Percentiles rank a stretch among this genome's conserved stretches.
Conservation (phyloP, 441 rosid species). For the Brassica hybrid region DNA sequence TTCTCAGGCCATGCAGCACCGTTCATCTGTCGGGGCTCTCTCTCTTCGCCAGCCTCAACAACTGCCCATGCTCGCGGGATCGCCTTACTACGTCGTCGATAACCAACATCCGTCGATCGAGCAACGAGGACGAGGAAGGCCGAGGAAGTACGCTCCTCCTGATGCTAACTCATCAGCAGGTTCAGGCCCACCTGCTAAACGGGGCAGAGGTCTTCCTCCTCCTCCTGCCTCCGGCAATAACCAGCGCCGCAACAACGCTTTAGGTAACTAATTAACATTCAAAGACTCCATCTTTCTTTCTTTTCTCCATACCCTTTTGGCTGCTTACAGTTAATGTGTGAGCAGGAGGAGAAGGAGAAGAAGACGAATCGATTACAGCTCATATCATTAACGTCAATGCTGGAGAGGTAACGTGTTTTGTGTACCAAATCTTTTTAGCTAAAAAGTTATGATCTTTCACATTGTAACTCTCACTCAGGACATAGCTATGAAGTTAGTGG, state of each 20-base stretch:
- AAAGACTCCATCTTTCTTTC: constrained; percentile 22
- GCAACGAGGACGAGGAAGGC: constrained; percentile 80
- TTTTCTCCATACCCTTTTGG: not conserved
- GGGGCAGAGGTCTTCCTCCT: constrained; percentile 74
- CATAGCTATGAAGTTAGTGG: constrained; percentile 68
- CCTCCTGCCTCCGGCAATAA: constrained; percentile 78
- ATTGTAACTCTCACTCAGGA: constrained; percentile 54
- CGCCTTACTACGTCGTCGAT: constrained; percentile 45
- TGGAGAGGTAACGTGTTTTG: constrained; percentile 71
- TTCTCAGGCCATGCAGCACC: constrained; percentile 37
- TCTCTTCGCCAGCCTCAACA: constrained; percentile 27
- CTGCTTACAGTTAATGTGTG: constrained; percentile 32
- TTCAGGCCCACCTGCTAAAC: constrained; percentile 47
- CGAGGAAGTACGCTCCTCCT: constrained; percentile 83
- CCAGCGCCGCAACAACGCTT: constrained; percentile 81
- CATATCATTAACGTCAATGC: constrained; percentile 80
- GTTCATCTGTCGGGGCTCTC: constrained; percentile 29
- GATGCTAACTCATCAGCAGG: too few species aligned
- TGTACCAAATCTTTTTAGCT: not conserved
- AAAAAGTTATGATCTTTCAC: not conserved
- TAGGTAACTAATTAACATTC: constrained; percentile 47
- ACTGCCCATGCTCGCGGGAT: constrained; percentile 57
- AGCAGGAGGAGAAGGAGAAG: constrained; percentile 48
- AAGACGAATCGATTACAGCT: constrained; percentile 84
- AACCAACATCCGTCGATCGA: constrained; percentile 35